phyloP scores from a whole-genome alignment of 2,329 filamentous ascomycete species.

The Penicillium griseofulvum region DNA sequence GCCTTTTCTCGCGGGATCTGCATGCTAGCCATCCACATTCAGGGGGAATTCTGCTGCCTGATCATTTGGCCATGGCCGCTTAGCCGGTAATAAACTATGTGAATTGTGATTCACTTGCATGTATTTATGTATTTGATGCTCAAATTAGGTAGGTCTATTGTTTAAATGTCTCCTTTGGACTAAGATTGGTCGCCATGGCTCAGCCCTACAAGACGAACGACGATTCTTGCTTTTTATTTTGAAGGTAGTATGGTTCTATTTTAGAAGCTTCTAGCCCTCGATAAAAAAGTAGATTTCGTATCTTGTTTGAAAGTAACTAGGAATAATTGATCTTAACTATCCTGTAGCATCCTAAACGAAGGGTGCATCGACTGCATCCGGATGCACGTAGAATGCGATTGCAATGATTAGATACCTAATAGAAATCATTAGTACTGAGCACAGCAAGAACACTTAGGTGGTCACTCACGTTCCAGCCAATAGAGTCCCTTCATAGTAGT shows the following conservation, averaged over 20 bases:
- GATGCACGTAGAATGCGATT: slow-evolving; percentile 20
- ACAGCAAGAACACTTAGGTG: neutral
- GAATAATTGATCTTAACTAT: neutral
- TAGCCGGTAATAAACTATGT: neutral
- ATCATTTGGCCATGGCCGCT: neutral
- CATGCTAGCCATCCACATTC: neutral
- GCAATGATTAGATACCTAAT: slow-evolving; percentile 19
- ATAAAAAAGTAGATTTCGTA: neutral
- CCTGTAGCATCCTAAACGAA: neutral
- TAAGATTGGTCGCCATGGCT: neutral
- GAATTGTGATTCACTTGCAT: neutral
- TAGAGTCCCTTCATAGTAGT: slow-evolving; percentile 21
- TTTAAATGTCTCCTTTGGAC: neutral
- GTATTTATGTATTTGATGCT: neutral
- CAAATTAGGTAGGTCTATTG: neutral
- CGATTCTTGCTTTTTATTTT: neutral
- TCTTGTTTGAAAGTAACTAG: neutral
- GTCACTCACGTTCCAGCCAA: slow-evolving; percentile 20
- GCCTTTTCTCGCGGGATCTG: no score
- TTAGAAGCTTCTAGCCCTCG: no score
- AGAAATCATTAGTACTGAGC: neutral
- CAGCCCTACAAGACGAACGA: slow-evolving; percentile 5
- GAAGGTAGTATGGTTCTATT: neutral
- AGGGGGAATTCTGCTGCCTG: neutral
- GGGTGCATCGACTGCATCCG: slow-evolving; percentile 6